These are phyloP conservation scores for Populus ilicifolia DNA, from an alignment of 345 rosid genomes.

Conservation along the genomic window DNA sequence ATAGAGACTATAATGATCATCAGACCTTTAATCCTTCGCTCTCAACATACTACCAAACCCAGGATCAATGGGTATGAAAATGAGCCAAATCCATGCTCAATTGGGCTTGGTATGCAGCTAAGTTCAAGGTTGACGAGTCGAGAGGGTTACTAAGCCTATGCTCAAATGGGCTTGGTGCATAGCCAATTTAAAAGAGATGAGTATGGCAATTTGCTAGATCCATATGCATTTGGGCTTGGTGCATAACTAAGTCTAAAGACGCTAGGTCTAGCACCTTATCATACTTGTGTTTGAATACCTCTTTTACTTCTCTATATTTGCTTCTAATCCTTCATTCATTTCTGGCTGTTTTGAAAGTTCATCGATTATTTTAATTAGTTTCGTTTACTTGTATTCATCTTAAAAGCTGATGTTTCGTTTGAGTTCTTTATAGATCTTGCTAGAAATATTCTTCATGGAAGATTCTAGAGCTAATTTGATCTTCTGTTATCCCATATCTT, in stretches of 20 bases:
- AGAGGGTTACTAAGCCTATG: too few species aligned
- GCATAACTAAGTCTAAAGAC: too few species aligned
- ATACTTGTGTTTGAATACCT: slow-evolving; percentile 4
- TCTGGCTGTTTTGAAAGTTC: not conserved
- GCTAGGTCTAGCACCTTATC: too few species aligned
- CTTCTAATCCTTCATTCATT: not conserved
- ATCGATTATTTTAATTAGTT: not conserved
- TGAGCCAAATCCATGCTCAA: too few species aligned
- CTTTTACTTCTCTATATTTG: not conserved
- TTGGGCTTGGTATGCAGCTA: too few species aligned
- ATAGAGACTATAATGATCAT: too few species aligned
- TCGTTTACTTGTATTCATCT: not conserved
- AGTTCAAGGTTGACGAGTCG: too few species aligned
- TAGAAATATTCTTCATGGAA: not conserved
- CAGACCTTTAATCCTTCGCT: too few species aligned
- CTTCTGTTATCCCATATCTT: not conserved
- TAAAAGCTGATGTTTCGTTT: not conserved
- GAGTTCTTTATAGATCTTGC: not conserved
- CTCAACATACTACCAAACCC: too few species aligned
- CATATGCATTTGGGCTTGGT: too few species aligned
- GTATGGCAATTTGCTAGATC: not conserved
- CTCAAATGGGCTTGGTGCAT: too few species aligned
- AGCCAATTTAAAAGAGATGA: not conserved
- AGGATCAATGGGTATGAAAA: too few species aligned
- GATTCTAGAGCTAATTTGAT: not conserved